Percentiles rank a stretch among this genome's conserved stretches.
phyloP scores from a whole-genome alignment of 139 green algal genomes.

The Chlamydomonas eustigma region DNA sequence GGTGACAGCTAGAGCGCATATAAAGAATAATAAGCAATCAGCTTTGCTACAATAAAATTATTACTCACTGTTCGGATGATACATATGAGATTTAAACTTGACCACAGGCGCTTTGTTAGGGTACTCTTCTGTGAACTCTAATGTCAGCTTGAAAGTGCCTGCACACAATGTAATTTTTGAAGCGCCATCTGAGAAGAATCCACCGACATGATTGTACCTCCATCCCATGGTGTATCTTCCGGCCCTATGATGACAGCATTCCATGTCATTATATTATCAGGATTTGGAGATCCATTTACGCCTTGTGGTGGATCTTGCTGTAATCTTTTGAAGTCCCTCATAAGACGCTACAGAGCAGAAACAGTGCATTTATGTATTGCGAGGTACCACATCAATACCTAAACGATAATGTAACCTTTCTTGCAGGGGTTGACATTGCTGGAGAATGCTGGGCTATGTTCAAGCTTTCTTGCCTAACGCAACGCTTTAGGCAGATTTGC shows the following conservation, averaged over 20 bases:
- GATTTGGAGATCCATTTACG: constrained; percentile 86
- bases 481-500: no score
- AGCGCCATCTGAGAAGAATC: no score
- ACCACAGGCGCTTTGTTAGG: constrained; percentile 95
- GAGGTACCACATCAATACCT: no score
- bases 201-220: no score
- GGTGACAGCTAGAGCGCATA: no score
- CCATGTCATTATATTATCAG: constrained; percentile 97
- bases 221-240: constrained; percentile 95
- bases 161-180: constrained; percentile 17
- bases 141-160: constrained; percentile 92
- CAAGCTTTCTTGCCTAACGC: no score
- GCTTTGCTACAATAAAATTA: background rate
- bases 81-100: constrained; percentile 92
- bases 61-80: constrained; percentile 91
- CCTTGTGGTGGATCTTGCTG: constrained; percentile 90
- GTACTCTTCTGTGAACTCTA: constrained; percentile 97
- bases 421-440: no score
- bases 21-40: no score
- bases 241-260: constrained; percentile 99
- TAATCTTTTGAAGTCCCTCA: constrained; percentile 89
- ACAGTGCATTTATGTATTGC: no score
- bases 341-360: constrained; percentile 61
- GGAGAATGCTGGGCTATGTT: no score
- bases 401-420: no score